These are phyloP conservation scores for Boletus rubescentipes DNA, from an alignment of 768 basidiomycete species.

Conservation along the genomic window DNA sequence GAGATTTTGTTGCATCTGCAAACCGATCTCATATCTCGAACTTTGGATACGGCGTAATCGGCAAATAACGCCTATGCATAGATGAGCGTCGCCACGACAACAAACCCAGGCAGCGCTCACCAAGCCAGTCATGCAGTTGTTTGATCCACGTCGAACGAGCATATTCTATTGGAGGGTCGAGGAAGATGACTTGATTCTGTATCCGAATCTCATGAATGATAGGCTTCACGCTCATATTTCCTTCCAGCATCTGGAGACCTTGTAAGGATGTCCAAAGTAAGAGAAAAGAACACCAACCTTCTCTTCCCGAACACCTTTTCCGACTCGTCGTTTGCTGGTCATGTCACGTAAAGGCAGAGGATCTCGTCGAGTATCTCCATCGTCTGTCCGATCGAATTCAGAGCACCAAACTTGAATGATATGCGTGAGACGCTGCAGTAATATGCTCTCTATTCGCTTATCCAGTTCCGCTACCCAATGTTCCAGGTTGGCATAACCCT, in stretches of 20 bases:
- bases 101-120: conserved; percentile 36
- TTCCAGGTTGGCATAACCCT: conserved; percentile 94
- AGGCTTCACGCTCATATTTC: conserved; percentile 74
- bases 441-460: conserved; percentile 77
- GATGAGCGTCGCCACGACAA: neutral
- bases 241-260: conserved; percentile 61
- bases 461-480: conserved; percentile 86
- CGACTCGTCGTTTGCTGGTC: conserved; percentile 64
- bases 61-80: conserved; percentile 73
- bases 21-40: conserved; percentile 94
- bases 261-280: neutral
- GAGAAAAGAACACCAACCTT: conserved; percentile 48
- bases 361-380: conserved; percentile 60
- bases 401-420: conserved; percentile 86
- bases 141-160: conserved; percentile 88
- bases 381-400: conserved; percentile 79
- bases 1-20: conserved; percentile 78
- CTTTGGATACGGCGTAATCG: conserved; percentile 85
- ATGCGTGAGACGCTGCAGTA: conserved; percentile 70
- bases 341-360: conserved; percentile 49
- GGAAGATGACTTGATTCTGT: conserved; percentile 98
- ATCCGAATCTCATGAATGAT: conserved; percentile 96
- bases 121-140: conserved; percentile 88
- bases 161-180: conserved; percentile 96
- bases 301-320: conserved; percentile 74